Evolutionary conservation across 495 filamentous ascomycete genomes (phyloP), one percentile per base, ranked within the genome.

Genomic region (Penicilliopsis zonata): DNA sequence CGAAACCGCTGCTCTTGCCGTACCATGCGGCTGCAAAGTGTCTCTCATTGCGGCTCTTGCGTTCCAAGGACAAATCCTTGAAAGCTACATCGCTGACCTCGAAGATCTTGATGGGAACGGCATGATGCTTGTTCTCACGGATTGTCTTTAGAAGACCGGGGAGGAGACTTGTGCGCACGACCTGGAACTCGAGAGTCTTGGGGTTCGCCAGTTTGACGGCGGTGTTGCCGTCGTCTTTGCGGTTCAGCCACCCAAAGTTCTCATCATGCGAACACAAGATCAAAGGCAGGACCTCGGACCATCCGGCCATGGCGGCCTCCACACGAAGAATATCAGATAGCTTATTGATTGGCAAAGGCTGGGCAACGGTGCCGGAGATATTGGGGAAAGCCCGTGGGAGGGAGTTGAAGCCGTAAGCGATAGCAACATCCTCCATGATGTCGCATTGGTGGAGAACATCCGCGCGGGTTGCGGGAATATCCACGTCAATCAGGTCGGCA

Each of bases 181-280:
- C 76, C 55, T 99, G 90, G 59, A 95, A 99, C 49, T 99, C 90
- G 12, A 73, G 70, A 2, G 88, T 92, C 65, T 96, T 96, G 32
- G 90, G 90, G 58, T 99, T 99, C 35, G 83, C 82, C 24, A 99
- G 77, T 48, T 71, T 79, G 40, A 99, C 78, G 4, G 85, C 86
- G 0, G 78, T 87, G 13, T 61, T 76, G 29, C 90, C 86, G 42
- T 94, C 81, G 40, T 94, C 87, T 39, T 75, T 74, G 36, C 88
- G 81, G 59, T 96, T 94, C 22, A 99, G 67, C 85, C 86, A 95
- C 28, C 65, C 80, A 53, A 95, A 99, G 63, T 96, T 99, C 70
- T 99, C 90, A 49, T 94, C 90, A 52, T 96, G 86, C 10, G 85
- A 93, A 72, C 90, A 99, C 30, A 99, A 72, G 47, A 94, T 94